These are phyloP conservation scores for Aegilops bicornis DNA, from an alignment of 176 grass and related monocot genomes.

Conservation along the genomic window DNA sequence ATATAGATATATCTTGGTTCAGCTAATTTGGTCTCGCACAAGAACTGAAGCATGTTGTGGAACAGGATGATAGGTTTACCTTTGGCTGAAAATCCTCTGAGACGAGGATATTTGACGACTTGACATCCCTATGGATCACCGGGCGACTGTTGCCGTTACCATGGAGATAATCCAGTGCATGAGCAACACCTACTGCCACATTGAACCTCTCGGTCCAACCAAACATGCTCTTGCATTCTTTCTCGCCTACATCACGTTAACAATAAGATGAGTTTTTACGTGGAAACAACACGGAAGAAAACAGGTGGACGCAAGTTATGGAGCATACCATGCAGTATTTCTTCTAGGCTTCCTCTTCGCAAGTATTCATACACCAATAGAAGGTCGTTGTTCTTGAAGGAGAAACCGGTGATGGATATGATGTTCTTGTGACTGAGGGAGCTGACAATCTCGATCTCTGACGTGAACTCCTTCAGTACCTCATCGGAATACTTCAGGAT, in stretches of 20 bases:
- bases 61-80: slow-evolving; percentile 29
- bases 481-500: slow-evolving; percentile 73
- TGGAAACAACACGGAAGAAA: slow-evolving; percentile 3
- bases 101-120: slow-evolving; percentile 95
- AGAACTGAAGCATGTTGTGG: not conserved
- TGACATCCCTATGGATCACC: slow-evolving; percentile 94
- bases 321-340: slow-evolving; percentile 75
- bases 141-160: slow-evolving; percentile 42
- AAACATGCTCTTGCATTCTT: slow-evolving; percentile 45
- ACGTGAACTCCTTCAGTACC: slow-evolving; percentile 67
- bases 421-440: slow-evolving; percentile 67
- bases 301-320: not conserved
- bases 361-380: slow-evolving; percentile 91
- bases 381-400: slow-evolving; percentile 63
- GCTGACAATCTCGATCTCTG: slow-evolving; percentile 88
- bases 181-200: slow-evolving; percentile 68
- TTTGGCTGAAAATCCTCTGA: slow-evolving; percentile 66
- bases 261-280: not conserved
- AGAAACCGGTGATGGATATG: slow-evolving; percentile 76
- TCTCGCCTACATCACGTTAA: slow-evolving; percentile 51
- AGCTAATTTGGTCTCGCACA: not conserved
- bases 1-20: slow-evolving; percentile 19
- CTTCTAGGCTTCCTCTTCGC: slow-evolving; percentile 81
- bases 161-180: slow-evolving; percentile 77
- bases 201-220: slow-evolving; percentile 87